These are phyloP conservation scores for Bipolaris victoriae DNA, from an alignment of 2,329 filamentous ascomycete species.

Conservation along the genomic window DNA sequence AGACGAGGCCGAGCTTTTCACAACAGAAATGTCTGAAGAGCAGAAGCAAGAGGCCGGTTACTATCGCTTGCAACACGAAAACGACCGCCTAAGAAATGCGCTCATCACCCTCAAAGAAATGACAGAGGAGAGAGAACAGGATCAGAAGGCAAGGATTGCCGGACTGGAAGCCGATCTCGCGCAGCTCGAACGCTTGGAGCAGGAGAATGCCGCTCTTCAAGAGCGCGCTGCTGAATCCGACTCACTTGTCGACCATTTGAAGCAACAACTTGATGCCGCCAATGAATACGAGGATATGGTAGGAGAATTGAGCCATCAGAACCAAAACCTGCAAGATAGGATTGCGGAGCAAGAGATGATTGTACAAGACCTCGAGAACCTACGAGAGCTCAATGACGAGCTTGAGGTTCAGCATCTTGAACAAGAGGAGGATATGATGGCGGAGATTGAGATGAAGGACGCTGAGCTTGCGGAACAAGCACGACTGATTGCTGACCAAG, in stretches of 20 bases:
- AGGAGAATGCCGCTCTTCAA: conserved; percentile 72
- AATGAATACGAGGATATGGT: conserved; percentile 92
- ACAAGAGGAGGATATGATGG: conserved; percentile 91
- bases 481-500: conserved; percentile 74
- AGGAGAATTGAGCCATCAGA: conserved; percentile 86
- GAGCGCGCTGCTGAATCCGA: conserved; percentile 77
- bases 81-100: conserved; percentile 85
- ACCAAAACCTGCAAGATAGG: conserved; percentile 80
- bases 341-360: conserved; percentile 81
- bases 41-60: conserved; percentile 86
- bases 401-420: conserved; percentile 92
- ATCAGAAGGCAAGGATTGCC: conserved; percentile 64
- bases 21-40: conserved; percentile 84
- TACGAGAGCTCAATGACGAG: conserved; percentile 94
- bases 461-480: conserved; percentile 81
- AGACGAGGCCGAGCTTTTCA: conserved; percentile 85
- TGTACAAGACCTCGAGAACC: conserved; percentile 84
- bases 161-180: conserved; percentile 47
- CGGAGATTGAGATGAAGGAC: conserved; percentile 90
- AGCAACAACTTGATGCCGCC: conserved; percentile 88
- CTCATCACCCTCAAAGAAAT: conserved; percentile 84
- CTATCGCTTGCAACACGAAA: conserved; percentile 89
- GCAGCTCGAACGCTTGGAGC: conserved; percentile 49
- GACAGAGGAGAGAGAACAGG: conserved; percentile 81
- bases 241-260: conserved; percentile 79